phyloP scores from a whole-genome alignment of 768 basidiomycete genomes.

The Tricholoma bakamatsutake region DNA sequence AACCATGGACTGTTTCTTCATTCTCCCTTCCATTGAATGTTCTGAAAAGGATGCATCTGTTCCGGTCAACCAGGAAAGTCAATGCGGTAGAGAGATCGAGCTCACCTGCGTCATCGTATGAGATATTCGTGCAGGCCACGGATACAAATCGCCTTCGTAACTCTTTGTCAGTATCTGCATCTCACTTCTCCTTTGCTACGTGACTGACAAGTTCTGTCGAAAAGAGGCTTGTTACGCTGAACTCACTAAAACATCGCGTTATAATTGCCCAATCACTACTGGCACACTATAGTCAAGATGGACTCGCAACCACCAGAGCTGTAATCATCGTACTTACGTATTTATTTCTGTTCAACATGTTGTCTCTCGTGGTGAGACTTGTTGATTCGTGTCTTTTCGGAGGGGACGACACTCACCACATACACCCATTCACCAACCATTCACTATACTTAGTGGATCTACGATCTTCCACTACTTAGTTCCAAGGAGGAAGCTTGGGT shows the following conservation, averaged over 20 bases:
- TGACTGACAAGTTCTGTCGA: not conserved
- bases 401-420: too few species aligned
- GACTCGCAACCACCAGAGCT: too few species aligned
- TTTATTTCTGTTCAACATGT: too few species aligned
- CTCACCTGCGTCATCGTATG: not conserved
- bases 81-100: not conserved
- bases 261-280: not conserved
- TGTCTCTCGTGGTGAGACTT: too few species aligned
- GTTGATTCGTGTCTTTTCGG: too few species aligned
- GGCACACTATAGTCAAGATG: too few species aligned
- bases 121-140: not conserved
- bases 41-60: not conserved
- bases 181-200: not conserved
- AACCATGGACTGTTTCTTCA: conserved; percentile 1
- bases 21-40: not conserved
- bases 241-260: not conserved
- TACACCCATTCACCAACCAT: too few species aligned
- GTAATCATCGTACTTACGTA: too few species aligned
- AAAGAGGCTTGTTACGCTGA: not conserved
- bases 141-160: not conserved
- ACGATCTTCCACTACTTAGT: too few species aligned
- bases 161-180: not conserved
- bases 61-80: not conserved
- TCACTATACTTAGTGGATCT: too few species aligned
- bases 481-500: too few species aligned